A percentile compares a stretch with the other conserved stretches of the same genome.
phyloP scores from a whole-genome alignment of 768 basidiomycete species.

The Lactifluus subvellereus region DNA sequence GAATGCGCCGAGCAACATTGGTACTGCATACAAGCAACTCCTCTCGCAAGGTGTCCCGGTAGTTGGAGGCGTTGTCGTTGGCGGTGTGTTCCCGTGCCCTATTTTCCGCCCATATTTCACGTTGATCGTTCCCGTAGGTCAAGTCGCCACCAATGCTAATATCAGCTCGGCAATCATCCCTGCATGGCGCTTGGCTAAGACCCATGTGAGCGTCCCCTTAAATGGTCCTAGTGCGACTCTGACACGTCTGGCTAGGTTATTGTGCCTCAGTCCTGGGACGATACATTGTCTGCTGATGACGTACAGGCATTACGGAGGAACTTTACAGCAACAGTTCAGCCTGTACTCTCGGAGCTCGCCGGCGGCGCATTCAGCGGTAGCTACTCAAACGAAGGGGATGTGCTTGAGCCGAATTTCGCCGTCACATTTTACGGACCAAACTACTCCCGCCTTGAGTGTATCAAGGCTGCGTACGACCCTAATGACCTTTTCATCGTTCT shows the following conservation, averaged over 20 bases:
- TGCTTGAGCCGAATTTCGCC: slow-evolving; percentile 30
- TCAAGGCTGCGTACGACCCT: slow-evolving; percentile 33
- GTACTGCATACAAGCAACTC: slow-evolving; percentile 10
- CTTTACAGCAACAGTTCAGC: slow-evolving; percentile 28
- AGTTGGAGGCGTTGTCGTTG: slow-evolving; percentile 10
- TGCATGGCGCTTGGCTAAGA: slow-evolving; percentile 36
- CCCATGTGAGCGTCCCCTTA: slow-evolving; percentile 30
- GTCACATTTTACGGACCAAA: slow-evolving; percentile 34
- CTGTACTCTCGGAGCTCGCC: slow-evolving; percentile 29
- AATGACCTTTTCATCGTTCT: slow-evolving; percentile 32
- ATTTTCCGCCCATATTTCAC: slow-evolving; percentile 3
- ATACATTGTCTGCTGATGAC: slow-evolving; percentile 9
- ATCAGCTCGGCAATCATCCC: slow-evolving; percentile 33
- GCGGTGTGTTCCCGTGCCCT: slow-evolving; percentile 1
- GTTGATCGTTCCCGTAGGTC: slow-evolving; percentile 23
- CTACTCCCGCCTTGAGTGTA: slow-evolving; percentile 29
- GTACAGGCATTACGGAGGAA: slow-evolving; percentile 24
- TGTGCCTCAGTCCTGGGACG: background rate
- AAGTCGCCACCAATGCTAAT: slow-evolving; percentile 33
- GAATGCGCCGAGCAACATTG: slow-evolving; percentile 3
- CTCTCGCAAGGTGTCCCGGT: slow-evolving; percentile 6
- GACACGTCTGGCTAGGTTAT: slow-evolving; percentile 3
- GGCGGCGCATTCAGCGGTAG: slow-evolving; percentile 29
- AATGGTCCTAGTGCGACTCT: background rate
- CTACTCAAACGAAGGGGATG: slow-evolving; percentile 36